phyloP scores from a whole-genome alignment of 2,329 filamentous ascomycete species.

The Helotiales sp. region DNA sequence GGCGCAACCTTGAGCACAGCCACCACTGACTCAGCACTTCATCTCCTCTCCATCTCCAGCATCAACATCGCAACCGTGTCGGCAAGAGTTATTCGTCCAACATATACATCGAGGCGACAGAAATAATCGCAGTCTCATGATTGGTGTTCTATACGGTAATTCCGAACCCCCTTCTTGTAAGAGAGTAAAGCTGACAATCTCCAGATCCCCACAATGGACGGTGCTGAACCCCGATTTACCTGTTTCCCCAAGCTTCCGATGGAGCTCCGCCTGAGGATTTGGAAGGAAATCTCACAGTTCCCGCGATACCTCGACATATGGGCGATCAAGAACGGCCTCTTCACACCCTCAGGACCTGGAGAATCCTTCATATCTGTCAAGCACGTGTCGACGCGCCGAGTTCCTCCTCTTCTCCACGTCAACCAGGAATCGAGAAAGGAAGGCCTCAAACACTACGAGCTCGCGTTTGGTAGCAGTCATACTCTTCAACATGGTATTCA shows the following conservation, averaged over 20 bases:
- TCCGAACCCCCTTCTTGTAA: too few relatives aligned
- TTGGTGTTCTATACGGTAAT: too few relatives aligned
- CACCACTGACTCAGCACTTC: too few relatives aligned
- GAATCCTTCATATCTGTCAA: not conserved
- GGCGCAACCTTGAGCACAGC: too few relatives aligned
- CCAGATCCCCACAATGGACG: not conserved
- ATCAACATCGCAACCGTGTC: too few relatives aligned
- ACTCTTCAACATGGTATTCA: not conserved
- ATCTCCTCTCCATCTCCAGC: too few relatives aligned
- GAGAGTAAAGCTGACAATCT: not conserved
- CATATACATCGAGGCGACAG: too few relatives aligned
- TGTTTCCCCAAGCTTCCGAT: not conserved
- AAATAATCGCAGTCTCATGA: too few relatives aligned
- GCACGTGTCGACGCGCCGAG: not conserved
- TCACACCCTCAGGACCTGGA: not conserved
- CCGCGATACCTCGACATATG: not conserved
- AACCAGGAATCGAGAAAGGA: not conserved
- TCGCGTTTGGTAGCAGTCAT: not conserved
- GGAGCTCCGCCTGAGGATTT: not conserved
- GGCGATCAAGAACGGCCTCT: not conserved
- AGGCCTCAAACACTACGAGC: not conserved
- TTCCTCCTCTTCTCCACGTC: not conserved
- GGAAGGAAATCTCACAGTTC: not conserved
- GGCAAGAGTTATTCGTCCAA: too few relatives aligned
- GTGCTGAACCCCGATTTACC: not conserved